Percentiles rank a stretch among this genome's conserved stretches.
These are phyloP conservation scores for Gossypium australe DNA, from an alignment of 345 rosid species.

Conservation along the genomic window DNA sequence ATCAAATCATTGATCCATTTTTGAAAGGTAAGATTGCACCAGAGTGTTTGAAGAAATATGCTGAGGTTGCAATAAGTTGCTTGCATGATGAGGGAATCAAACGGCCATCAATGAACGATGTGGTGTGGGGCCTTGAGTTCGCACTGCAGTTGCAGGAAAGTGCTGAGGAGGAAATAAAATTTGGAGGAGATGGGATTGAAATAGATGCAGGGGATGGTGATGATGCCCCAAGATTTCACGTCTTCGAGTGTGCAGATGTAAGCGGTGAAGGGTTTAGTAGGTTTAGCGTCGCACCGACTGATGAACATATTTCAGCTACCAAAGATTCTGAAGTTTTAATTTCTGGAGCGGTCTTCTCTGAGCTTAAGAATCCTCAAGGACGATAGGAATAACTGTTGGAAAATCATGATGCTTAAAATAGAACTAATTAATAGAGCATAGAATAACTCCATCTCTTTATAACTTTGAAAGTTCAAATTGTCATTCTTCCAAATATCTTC, in stretches of 20 bases:
- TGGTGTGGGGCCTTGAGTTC: not conserved
- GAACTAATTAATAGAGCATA: no score
- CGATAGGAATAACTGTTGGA: not conserved
- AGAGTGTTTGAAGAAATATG: not conserved
- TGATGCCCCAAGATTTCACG: not conserved
- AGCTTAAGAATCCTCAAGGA: conserved; percentile 1
- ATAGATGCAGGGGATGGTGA: not conserved
- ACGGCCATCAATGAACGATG: conserved; percentile 1
- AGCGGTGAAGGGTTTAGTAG: not conserved
- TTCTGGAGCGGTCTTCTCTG: not conserved
- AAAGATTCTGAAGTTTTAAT: not conserved
- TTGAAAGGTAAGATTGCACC: not conserved
- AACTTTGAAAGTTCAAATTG: no score
- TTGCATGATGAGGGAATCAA: not conserved
- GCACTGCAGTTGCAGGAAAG: not conserved
- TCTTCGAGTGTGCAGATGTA: not conserved
- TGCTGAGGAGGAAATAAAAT: not conserved
- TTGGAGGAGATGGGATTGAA: not conserved
- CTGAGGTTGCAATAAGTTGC: not conserved
- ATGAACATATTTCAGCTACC: not conserved
- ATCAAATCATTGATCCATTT: not conserved
- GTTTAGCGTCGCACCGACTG: not conserved
- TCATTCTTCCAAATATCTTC: no score
- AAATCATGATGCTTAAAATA: no score
- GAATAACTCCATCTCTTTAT: no score